Evolutionary conservation across 192 early-diverging fungal genomes (phyloP).

Genomic region (Spizellomyces sp.): DNA sequence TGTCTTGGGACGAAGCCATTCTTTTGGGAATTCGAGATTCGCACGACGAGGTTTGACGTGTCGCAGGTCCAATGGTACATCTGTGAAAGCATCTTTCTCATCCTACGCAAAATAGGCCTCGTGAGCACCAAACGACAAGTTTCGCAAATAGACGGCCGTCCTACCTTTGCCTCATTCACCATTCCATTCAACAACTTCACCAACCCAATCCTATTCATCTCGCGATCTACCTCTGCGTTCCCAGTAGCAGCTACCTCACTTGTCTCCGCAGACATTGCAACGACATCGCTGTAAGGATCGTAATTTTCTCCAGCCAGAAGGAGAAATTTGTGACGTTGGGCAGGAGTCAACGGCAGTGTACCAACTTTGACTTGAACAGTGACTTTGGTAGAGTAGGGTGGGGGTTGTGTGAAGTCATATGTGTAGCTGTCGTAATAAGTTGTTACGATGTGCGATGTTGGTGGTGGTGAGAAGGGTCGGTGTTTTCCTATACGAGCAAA

Average conservation of each 20-base stretch:
- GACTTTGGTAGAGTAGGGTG: slow-evolving; percentile 55
- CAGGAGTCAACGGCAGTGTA: slow-evolving; percentile 46
- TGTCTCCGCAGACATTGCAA: slow-evolving; percentile 60
- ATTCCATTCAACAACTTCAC: slow-evolving; percentile 51
- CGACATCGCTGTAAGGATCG: slow-evolving; percentile 56
- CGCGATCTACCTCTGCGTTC: slow-evolving; percentile 2
- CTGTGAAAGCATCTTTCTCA: slow-evolving; percentile 53
- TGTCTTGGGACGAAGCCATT: slow-evolving; percentile 56
- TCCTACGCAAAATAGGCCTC: slow-evolving; percentile 28
- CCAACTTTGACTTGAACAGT: slow-evolving; percentile 52
- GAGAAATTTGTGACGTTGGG: slow-evolving; percentile 61
- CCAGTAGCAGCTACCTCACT: slow-evolving; percentile 26
- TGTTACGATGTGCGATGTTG: slow-evolving; percentile 9
- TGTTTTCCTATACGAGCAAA: neutral
- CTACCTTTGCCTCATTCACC: slow-evolving; percentile 61
- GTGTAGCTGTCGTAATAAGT: slow-evolving; percentile 12
- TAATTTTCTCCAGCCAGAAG: slow-evolving; percentile 62
- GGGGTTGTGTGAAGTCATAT: slow-evolving; percentile 34
- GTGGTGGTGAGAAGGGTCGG: slow-evolving; percentile 8
- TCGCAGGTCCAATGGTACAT: slow-evolving; percentile 61
- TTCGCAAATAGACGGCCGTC: neutral
- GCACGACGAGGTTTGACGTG: slow-evolving; percentile 52
- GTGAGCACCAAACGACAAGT: no score
- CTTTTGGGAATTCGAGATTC: slow-evolving; percentile 59
- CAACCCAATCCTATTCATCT: slow-evolving; percentile 26